phyloP scores from a whole-genome alignment of 2,329 filamentous ascomycete genomes.

The Ophiocordyceps camponoti-floridani region DNA sequence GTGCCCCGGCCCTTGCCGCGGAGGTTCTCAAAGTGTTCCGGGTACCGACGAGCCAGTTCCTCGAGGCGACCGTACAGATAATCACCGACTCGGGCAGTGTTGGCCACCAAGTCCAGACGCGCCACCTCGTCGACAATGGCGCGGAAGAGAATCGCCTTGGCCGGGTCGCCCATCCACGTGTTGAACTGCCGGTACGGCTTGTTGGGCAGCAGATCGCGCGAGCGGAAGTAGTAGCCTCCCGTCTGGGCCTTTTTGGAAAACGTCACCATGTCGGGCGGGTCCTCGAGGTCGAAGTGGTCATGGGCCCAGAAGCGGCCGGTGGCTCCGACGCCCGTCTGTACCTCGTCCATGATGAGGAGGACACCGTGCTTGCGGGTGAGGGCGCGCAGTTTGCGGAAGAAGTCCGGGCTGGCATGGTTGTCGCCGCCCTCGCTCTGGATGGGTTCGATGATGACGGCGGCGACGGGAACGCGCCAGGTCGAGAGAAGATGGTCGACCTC shows the following conservation, averaged over 20 bases:
- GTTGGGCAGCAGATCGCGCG: slow-evolving; percentile 66
- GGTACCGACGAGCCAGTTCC: slow-evolving; percentile 50
- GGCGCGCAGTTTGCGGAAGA: slow-evolving; percentile 71
- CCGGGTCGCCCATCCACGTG: slow-evolving; percentile 92
- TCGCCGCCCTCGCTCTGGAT: slow-evolving; percentile 89
- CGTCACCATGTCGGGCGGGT: slow-evolving; percentile 82
- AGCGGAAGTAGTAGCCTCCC: slow-evolving; percentile 79
- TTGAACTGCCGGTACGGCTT: slow-evolving; percentile 95
- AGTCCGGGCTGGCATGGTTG: slow-evolving; percentile 76
- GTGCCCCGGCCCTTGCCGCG: slow-evolving; percentile 78
- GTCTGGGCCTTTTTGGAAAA: slow-evolving; percentile 94
- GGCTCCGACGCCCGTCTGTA: slow-evolving; percentile 82
- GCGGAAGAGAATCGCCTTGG: slow-evolving; percentile 68
- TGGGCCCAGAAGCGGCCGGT: slow-evolving; percentile 95
- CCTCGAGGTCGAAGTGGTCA: slow-evolving; percentile 73
- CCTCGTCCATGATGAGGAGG: slow-evolving; percentile 82
- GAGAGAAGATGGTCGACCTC: slow-evolving; percentile 72
- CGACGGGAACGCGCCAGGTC: slow-evolving; percentile 61
- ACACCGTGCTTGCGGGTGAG: slow-evolving; percentile 63
- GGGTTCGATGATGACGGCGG: slow-evolving; percentile 72
- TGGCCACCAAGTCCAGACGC: slow-evolving; percentile 55
- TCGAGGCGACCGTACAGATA: slow-evolving; percentile 61
- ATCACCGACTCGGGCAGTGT: slow-evolving; percentile 61
- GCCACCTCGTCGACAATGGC: slow-evolving; percentile 72
- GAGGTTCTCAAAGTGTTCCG: slow-evolving; percentile 63